phyloP scores from a whole-genome alignment of 2,329 filamentous ascomycete genomes.

The Mycosphaerelloides madeirae region DNA sequence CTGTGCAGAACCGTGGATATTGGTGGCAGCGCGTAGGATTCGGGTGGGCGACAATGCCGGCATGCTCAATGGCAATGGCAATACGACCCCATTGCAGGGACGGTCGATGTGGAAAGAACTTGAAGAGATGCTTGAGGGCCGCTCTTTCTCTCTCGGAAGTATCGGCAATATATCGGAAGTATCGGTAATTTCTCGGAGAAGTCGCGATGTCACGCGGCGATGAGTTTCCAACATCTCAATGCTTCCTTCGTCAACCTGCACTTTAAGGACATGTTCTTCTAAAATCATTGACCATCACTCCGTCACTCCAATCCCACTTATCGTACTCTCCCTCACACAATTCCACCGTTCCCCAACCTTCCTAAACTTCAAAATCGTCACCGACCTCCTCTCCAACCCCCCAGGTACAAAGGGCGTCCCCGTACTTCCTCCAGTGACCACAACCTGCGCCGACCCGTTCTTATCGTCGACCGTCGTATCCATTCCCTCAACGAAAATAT shows the following conservation, averaged over 20 bases:
- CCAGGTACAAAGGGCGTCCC: slow-evolving; percentile 2
- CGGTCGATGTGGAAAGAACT: no score
- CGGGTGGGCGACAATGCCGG: slow-evolving; percentile 18
- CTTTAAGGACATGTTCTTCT: not conserved
- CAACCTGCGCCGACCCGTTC: slow-evolving; percentile 6
- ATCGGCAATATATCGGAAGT: no score
- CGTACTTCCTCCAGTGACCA: slow-evolving; percentile 5
- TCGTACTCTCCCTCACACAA: slow-evolving; percentile 5
- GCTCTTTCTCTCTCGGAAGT: no score
- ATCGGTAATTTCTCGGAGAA: not conserved
- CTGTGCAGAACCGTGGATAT: slow-evolving; percentile 9
- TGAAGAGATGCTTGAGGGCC: not conserved
- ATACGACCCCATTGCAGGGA: no score
- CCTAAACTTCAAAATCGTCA: slow-evolving; percentile 6
- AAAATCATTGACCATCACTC: slow-evolving; percentile 8
- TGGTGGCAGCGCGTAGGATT: slow-evolving; percentile 16
- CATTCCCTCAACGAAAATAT: slow-evolving; percentile 1
- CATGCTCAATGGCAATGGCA: no score
- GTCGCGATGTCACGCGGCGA: not conserved
- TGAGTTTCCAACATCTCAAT: no score
- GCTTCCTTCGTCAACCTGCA: no score
- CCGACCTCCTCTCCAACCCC: slow-evolving; percentile 6
- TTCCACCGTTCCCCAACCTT: slow-evolving; percentile 2
- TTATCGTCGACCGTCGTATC: slow-evolving; percentile 5
- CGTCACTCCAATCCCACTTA: slow-evolving; percentile 3